phyloP scores from a whole-genome alignment of 164 flowering plant species.

The Tetrastigma voinierianum region DNA sequence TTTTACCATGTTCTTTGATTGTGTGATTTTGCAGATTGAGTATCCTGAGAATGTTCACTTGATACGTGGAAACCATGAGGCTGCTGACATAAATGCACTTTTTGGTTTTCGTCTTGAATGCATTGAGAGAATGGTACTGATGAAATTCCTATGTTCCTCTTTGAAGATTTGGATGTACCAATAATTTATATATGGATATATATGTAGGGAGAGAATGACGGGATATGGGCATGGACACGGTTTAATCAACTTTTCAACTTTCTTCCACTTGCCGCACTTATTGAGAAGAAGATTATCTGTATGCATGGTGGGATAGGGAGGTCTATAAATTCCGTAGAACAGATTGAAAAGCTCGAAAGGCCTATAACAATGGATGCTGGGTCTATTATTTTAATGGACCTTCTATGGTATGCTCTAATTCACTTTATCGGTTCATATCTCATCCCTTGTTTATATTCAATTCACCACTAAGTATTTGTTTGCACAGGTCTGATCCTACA shows the following conservation, averaged over 20 bases:
- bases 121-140: slow-evolving; percentile 78
- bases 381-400: slow-evolving; percentile 91
- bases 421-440: not conserved
- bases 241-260: slow-evolving; percentile 95
- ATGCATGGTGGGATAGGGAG: slow-evolving; percentile 99
- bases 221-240: slow-evolving; percentile 99
- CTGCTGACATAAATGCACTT: slow-evolving; percentile 92
- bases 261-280: slow-evolving; percentile 94
- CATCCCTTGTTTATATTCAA: not conserved
- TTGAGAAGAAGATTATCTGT: slow-evolving; percentile 96
- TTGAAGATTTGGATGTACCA: slow-evolving; percentile 10
- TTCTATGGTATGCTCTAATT: slow-evolving; percentile 58
- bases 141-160: not conserved
- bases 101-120: slow-evolving; percentile 81
- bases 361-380: slow-evolving; percentile 99
- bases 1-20: slow-evolving; percentile 1
- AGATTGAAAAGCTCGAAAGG: slow-evolving; percentile 96
- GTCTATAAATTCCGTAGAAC: slow-evolving; percentile 89
- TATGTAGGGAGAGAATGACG: slow-evolving; percentile 92
- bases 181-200: not conserved
- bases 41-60: slow-evolving; percentile 71
- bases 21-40: slow-evolving; percentile 58
- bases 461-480: not conserved
- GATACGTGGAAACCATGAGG: slow-evolving; percentile 95
- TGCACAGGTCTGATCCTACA: slow-evolving; percentile 96